Percentiles rank a stretch among this genome's conserved stretches.
Evolutionary conservation across 148 eudicot genomes (phyloP).

Genomic region (Gaultheria prostrata): DNA sequence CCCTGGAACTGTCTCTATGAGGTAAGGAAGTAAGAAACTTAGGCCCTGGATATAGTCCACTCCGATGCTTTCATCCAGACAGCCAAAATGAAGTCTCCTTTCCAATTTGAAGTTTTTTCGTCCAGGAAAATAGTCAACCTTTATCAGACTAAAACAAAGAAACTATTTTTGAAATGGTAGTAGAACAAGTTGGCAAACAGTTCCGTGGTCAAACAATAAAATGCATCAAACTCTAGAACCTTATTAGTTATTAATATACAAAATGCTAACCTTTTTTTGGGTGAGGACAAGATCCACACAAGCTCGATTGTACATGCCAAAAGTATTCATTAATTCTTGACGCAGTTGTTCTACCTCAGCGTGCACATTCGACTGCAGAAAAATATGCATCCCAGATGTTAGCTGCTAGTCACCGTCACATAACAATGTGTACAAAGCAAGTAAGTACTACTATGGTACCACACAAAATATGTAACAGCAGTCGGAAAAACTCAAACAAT

Average conservation of each 20-base stretch:
- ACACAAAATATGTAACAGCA: not conserved
- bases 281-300: constrained; percentile 71
- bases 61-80: no score
- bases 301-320: constrained; percentile 64
- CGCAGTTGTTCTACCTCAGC: constrained; percentile 61
- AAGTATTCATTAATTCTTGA: constrained; percentile 48
- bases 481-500: not conserved
- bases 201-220: not conserved
- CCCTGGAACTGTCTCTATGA: not conserved
- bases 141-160: not conserved
- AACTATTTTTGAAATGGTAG: not conserved
- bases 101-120: not conserved
- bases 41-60: no score
- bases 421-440: not conserved
- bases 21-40: not conserved
- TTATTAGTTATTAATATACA: not conserved
- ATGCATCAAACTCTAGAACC: not conserved
- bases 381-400: not conserved
- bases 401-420: not conserved
- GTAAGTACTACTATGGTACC: not conserved
- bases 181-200: not conserved
- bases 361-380: constrained; percentile 50
- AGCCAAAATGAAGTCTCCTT: not conserved
- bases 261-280: constrained; percentile 51
- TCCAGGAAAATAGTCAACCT: not conserved